These are phyloP conservation scores for Stevia rebaudiana DNA, from an alignment of 140 eudicot species.

Conservation along the genomic window DNA sequence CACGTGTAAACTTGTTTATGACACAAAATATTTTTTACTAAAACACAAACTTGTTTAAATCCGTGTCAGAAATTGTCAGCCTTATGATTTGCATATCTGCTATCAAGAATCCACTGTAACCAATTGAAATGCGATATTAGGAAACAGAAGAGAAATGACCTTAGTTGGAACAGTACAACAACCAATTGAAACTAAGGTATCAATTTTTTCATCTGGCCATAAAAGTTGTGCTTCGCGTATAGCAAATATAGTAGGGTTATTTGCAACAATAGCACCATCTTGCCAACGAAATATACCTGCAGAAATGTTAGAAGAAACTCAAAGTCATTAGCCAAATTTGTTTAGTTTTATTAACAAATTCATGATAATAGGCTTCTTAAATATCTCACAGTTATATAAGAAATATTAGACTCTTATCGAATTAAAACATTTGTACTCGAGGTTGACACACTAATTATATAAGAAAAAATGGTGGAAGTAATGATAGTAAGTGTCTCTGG, in stretches of 20 bases:
- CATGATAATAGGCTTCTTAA: neutral
- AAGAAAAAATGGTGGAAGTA: neutral
- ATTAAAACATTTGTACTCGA: neutral
- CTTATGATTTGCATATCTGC: neutral
- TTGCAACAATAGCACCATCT: slow-evolving; percentile 99
- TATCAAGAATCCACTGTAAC: neutral
- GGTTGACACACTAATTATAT: neutral
- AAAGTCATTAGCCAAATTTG: neutral
- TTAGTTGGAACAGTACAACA: slow-evolving; percentile 90
- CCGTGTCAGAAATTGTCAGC: no score
- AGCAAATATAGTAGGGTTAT: slow-evolving; percentile 90
- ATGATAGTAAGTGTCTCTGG: neutral
- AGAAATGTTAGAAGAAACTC: slow-evolving; percentile 10
- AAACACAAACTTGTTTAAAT: no score
- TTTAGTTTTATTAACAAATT: neutral
- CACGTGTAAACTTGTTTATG: no score
- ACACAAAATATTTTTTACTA: no score
- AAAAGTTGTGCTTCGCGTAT: slow-evolving; percentile 87
- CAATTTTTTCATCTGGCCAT: slow-evolving; percentile 94
- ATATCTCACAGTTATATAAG: neutral
- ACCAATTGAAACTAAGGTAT: slow-evolving; percentile 86
- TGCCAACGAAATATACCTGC: slow-evolving; percentile 86
- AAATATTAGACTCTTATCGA: neutral
- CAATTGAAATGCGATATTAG: neutral
- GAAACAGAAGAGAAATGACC: slow-evolving; percentile 30